A percentile compares a stretch with the other conserved stretches of the same genome.
phyloP scores from a whole-genome alignment of 208 protist genomes.

The Leptomonas pyrrhocoris region DNA sequence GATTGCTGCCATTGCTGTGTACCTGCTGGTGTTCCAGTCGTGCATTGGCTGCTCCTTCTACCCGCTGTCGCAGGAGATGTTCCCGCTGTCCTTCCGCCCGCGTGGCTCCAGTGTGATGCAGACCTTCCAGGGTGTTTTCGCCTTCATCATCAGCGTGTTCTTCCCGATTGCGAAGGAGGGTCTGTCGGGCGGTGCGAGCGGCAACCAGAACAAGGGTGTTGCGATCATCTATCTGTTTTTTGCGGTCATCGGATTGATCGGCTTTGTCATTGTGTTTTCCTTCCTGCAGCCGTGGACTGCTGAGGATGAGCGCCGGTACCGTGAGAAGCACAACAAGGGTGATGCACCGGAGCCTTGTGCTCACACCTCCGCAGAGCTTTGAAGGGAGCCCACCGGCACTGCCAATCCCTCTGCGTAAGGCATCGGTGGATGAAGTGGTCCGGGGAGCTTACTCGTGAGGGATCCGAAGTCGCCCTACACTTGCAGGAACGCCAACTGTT shows the following conservation, averaged over 20 bases:
- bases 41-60: constrained; percentile 79
- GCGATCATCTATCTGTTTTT: constrained; percentile 85
- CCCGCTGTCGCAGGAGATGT: constrained; percentile 78
- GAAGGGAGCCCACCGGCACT: no score
- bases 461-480: no score
- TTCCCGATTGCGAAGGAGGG: constrained; percentile 76
- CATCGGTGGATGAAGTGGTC: no score
- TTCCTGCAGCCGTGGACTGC: constrained; percentile 74
- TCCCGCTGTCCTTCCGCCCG: constrained; percentile 75
- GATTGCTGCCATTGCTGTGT: constrained; percentile 73
- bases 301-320: constrained; percentile 17
- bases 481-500: no score
- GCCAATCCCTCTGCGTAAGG: no score
- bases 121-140: constrained; percentile 79
- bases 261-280: constrained; percentile 69
- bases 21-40: constrained; percentile 78
- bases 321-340: constrained; percentile 3
- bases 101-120: constrained; percentile 61
- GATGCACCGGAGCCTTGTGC: not conserved
- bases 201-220: constrained; percentile 83
- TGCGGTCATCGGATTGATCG: constrained; percentile 64
- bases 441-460: no score
- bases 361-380: no score
- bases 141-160: constrained; percentile 83
- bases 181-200: constrained; percentile 74